Evolutionary conservation across 495 filamentous ascomycete genomes (phyloP).

Genomic region (Trypethelium eluteriae): DNA sequence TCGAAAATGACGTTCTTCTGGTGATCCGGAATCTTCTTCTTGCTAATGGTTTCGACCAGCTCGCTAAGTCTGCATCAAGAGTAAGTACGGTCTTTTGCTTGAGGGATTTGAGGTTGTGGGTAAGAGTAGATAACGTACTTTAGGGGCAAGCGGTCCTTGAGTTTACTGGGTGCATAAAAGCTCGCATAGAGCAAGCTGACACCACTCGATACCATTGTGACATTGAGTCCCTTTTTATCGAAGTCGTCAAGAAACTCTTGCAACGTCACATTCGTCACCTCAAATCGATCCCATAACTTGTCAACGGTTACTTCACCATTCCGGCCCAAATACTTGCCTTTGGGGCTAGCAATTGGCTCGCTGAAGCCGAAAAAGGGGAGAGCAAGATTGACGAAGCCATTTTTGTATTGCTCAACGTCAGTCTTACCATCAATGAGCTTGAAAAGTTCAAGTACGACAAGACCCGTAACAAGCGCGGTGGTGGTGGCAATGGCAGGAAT

Average conservation of each 20-base stretch:
- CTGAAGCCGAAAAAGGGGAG: conserved; percentile 97
- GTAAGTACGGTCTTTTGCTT: conserved; percentile 14
- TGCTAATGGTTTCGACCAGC: conserved; percentile 79
- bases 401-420: conserved; percentile 97
- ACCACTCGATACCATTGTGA: conserved; percentile 91
- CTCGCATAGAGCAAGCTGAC: conserved; percentile 93
- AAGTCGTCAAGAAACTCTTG: conserved; percentile 77
- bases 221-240: conserved; percentile 64
- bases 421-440: conserved; percentile 94
- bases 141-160: conserved; percentile 69
- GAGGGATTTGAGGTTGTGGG: conserved; percentile 6
- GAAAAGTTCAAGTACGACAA: conserved; percentile 88
- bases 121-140: conserved; percentile 46
- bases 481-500: conserved; percentile 98
- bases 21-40: conserved; percentile 82
- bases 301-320: conserved; percentile 78
- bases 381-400: conserved; percentile 95
- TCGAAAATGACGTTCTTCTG: conserved; percentile 96
- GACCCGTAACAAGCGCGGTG: conserved; percentile 87
- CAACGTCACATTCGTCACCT: conserved; percentile 78
- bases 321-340: conserved; percentile 73
- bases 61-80: conserved; percentile 59
- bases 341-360: conserved; percentile 86
- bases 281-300: conserved; percentile 97
- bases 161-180: conserved; percentile 84